phyloP scores from a whole-genome alignment of 371 early-diverging fungal genomes.

The Syncephalastrum sp. region DNA sequence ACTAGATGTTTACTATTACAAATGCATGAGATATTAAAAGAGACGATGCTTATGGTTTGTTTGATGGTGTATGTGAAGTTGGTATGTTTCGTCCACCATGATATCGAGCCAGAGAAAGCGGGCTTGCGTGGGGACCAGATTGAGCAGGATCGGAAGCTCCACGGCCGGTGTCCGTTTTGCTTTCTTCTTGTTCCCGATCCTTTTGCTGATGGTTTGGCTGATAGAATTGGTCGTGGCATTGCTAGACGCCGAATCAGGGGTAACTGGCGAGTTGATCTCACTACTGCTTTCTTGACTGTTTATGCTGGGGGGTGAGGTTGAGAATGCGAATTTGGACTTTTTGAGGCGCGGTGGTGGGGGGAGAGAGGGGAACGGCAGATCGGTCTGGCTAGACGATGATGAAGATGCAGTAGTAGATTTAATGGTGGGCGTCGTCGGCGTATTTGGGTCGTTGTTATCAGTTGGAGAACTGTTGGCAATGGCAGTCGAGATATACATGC shows the following conservation, averaged over 20 bases:
- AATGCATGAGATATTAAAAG: too few relatives aligned
- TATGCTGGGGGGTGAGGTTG: too few relatives aligned
- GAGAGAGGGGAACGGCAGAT: too few relatives aligned
- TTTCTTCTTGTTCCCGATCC: background rate
- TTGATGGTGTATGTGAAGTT: slow-evolving; percentile 1
- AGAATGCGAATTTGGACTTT: too few relatives aligned
- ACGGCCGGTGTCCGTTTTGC: slow-evolving; percentile 5
- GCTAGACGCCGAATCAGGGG: too few relatives aligned
- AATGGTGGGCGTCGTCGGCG: background rate
- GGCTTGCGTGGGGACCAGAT: slow-evolving; percentile 26
- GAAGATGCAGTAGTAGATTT: background rate
- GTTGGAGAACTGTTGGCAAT: slow-evolving; percentile 3
- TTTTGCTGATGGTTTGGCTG: slow-evolving; percentile 2
- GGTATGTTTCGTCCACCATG: slow-evolving; percentile 22
- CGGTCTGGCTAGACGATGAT: slow-evolving; percentile 1
- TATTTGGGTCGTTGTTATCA: slow-evolving; percentile 3
- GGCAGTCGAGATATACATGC: slow-evolving; percentile 5
- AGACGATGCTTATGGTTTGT: too few relatives aligned
- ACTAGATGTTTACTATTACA: too few relatives aligned
- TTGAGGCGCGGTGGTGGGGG: too few relatives aligned
- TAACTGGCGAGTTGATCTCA: too few relatives aligned
- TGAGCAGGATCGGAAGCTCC: slow-evolving; percentile 17
- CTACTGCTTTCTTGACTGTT: too few relatives aligned
- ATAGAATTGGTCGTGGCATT: slow-evolving; percentile 8
- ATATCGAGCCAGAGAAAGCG: slow-evolving; percentile 37